Base-by-base conservation (phyloP, 768 basidiomycete species). In the Tulasnella sp. region DNA sequence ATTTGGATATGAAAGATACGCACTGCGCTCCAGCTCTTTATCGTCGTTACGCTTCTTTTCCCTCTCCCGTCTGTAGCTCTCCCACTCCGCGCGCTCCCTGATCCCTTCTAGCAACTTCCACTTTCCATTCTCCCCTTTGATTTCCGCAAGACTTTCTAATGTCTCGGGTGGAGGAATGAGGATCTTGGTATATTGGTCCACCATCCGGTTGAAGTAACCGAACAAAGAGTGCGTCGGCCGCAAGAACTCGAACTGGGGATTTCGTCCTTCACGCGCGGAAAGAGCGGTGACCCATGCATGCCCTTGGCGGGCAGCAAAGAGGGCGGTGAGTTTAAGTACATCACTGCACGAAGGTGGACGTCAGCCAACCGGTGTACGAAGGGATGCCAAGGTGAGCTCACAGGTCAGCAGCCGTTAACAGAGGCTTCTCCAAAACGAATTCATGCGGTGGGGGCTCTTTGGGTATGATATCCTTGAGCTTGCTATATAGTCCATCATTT, bases 241-340 rank as follows among this genome's bases (percentile, higher is more conserved):
- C 49, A 99, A 76, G 68, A 99, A 99, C 67, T 98, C 96, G 67
- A 99, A 99, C 65, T 98, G 93, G 67, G 88, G 93, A 70, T 98
- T 98, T 41, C 88, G 82, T 7, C 89, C 90, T 72, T 99, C 96
- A 36, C 83, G 80, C 23, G 81, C 75, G 6, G 92, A 91, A 23
- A 99, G 80, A 3, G 82, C 77, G 6, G 82, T 80, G 11, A 97
- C 79, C 71, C 98, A 99, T 37, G 75, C 74, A 45, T 85, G 82
- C 2, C 96, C 96, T 42, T 90, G 80, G 9, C 87, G 83, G 32
- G 96, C 96, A 25, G 92, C 90, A 70, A 96, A 96, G 19, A 98
- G 76, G 8, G 96, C 96, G 2, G 96, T 98, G 34, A 97, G 74
- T 67, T 94, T 93, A 75, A 99, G 86, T 63, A 85, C 92, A 67